These are phyloP conservation scores for Pseudisothecium myosuroides DNA, from an alignment of 225 moss, liverwort and hornwort genomes.

Conservation along the genomic window DNA sequence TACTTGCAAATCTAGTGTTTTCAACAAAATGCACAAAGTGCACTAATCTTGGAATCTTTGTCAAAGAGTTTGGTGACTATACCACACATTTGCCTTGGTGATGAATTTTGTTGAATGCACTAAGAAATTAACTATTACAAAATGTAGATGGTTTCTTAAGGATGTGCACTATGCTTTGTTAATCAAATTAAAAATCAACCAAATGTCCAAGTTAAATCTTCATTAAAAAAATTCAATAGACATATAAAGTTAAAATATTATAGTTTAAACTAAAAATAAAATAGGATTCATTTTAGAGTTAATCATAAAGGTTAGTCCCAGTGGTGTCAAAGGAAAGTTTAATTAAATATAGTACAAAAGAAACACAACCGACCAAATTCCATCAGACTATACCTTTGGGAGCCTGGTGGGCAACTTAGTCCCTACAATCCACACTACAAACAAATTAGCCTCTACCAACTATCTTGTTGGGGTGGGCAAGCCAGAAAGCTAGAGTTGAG, in stretches of 20 bases:
- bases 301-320: rapidly evolving
- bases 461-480: too few relatives aligned
- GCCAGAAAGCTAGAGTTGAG: too few relatives aligned
- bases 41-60: neutral
- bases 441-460: too few relatives aligned
- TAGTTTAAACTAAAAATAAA: neutral
- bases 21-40: neutral
- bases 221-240: neutral
- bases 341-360: too few relatives aligned
- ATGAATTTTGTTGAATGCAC: neutral
- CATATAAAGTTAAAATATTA: neutral
- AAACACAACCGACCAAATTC: too few relatives aligned
- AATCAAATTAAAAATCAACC: neutral
- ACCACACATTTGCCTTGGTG: neutral
- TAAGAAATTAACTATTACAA: rapidly evolving
- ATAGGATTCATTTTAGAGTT: neutral
- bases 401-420: too few relatives aligned
- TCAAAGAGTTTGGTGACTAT: neutral
- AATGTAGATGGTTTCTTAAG: neutral
- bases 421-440: too few relatives aligned
- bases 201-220: neutral
- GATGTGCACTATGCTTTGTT: rapidly evolving
- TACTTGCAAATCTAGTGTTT: neutral
- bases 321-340: too few relatives aligned
- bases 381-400: too few relatives aligned